A percentile compares a stretch with the other conserved stretches of the same genome.
These are phyloP conservation scores for Tulasnella calospora DNA, from an alignment of 768 basidiomycete genomes.

Conservation along the genomic window DNA sequence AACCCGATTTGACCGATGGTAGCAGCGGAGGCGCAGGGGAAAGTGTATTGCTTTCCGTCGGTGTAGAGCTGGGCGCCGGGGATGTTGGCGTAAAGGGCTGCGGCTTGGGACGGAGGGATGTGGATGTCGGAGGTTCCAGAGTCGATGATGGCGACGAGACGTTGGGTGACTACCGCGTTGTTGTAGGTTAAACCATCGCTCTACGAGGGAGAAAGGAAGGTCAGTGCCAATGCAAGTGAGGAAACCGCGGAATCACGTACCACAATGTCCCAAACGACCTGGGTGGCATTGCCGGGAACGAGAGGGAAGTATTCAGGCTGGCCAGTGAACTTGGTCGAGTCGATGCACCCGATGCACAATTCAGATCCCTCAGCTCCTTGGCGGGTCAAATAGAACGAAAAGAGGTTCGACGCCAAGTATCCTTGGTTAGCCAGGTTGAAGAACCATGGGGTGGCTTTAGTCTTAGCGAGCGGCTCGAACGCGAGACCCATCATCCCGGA, in stretches of 20 bases:
- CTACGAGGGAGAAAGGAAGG: background rate
- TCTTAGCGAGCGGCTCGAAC: background rate
- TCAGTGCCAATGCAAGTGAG: background rate
- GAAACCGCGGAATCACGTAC: too few relatives aligned
- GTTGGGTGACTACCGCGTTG: background rate
- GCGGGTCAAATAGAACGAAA: background rate
- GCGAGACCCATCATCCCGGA: background rate
- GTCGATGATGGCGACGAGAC: slow-evolving; percentile 36
- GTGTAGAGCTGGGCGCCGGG: background rate
- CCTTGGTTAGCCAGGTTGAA: background rate
- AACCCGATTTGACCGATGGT: background rate
- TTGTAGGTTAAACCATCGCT: background rate
- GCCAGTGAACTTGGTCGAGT: slow-evolving; percentile 14
- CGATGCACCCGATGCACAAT: slow-evolving; percentile 17
- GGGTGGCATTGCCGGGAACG: background rate
- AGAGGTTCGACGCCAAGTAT: slow-evolving; percentile 11
- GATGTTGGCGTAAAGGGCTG: background rate
- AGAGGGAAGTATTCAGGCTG: slow-evolving; percentile 4
- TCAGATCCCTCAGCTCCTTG: slow-evolving; percentile 13
- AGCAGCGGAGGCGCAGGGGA: background rate
- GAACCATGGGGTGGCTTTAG: slow-evolving; percentile 6
- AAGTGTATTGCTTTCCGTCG: background rate
- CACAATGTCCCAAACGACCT: background rate
- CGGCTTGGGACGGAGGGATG: background rate
- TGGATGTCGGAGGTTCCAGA: slow-evolving; percentile 28